These are phyloP conservation scores for Macroventuria anomochaeta DNA, from an alignment of 2,329 filamentous ascomycete genomes.

Conservation along the genomic window DNA sequence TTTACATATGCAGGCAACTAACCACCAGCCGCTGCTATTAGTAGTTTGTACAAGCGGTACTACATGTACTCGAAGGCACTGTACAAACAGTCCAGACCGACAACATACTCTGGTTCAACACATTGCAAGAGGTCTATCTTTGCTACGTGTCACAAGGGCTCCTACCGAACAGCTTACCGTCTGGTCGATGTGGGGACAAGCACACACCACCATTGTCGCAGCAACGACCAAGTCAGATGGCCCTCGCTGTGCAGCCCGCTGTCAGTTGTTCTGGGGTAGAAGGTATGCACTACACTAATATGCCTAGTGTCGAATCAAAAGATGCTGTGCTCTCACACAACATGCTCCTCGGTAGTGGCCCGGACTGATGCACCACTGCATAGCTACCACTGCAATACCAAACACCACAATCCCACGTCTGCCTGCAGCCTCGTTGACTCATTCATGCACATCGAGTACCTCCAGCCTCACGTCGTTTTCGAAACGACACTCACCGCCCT, in stretches of 20 bases:
- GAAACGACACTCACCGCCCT: constrained; percentile 21
- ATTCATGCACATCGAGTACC: constrained; percentile 2
- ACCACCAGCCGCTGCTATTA: constrained; percentile 27
- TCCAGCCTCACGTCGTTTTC: constrained; percentile 10
- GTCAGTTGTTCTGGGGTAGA: constrained; percentile 21
- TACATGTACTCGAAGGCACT: neutral
- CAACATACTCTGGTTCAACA: constrained; percentile 1
- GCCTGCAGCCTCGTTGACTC: constrained; percentile 10
- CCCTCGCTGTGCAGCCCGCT: constrained; percentile 9
- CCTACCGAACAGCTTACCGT: neutral
- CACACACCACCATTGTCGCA: constrained; percentile 18
- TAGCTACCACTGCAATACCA: constrained; percentile 8
- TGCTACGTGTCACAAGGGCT: neutral
- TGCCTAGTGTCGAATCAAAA: constrained; percentile 18
- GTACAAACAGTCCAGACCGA: constrained; percentile 6
- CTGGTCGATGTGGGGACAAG: constrained; percentile 14
- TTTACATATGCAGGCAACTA: constrained; percentile 29
- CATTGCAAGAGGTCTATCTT: neutral
- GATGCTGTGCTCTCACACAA: constrained; percentile 3
- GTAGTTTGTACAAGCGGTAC: constrained; percentile 19
- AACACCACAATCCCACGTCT: neutral
- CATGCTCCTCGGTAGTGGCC: constrained; percentile 16
- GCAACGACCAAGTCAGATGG: constrained; percentile 9
- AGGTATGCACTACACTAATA: constrained; percentile 22
- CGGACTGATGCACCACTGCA: neutral